Conservation (phyloP, 2,329 filamentous ascomycete species). For the Lomentospora prolificans region DNA sequence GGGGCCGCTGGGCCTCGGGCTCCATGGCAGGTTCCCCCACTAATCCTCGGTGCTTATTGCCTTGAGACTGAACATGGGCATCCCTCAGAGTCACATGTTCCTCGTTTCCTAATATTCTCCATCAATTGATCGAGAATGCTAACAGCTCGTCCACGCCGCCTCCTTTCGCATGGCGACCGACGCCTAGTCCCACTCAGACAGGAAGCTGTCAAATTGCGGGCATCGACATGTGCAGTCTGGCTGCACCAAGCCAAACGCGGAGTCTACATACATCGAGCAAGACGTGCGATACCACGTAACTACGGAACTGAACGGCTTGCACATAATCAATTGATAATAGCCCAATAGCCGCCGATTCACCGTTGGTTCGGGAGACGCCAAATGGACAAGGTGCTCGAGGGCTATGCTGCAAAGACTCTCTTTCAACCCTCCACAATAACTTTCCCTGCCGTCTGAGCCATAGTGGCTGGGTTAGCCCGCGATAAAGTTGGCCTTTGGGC, state of each 20-base stretch:
- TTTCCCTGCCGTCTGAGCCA: not conserved
- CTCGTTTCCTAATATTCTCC: too few species aligned
- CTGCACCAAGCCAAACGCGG: not conserved
- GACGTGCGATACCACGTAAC: not conserved
- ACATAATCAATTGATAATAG: not conserved
- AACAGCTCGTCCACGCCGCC: too few species aligned
- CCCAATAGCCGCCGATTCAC: not conserved
- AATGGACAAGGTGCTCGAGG: not conserved
- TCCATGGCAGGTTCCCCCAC: too few species aligned
- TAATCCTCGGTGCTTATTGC: too few species aligned
- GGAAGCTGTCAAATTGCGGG: not conserved
- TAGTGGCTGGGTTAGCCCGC: not conserved
- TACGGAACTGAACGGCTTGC: not conserved
- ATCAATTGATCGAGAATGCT: too few species aligned
- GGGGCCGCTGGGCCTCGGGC: too few species aligned
- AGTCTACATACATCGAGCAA: not conserved
- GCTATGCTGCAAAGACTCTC: too few species aligned
- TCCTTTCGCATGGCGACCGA: too few species aligned
- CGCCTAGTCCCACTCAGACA: not conserved
- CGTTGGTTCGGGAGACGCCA: not conserved
- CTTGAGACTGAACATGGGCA: too few species aligned
- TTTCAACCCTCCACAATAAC: too few species aligned
- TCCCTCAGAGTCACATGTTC: too few species aligned
- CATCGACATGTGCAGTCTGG: not conserved
- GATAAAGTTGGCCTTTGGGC: not conserved